Percentiles rank a stretch among this genome's conserved stretches.
These are phyloP conservation scores for Sclerotinia nivalis DNA, from an alignment of 2,329 filamentous ascomycete species.

Conservation along the genomic window DNA sequence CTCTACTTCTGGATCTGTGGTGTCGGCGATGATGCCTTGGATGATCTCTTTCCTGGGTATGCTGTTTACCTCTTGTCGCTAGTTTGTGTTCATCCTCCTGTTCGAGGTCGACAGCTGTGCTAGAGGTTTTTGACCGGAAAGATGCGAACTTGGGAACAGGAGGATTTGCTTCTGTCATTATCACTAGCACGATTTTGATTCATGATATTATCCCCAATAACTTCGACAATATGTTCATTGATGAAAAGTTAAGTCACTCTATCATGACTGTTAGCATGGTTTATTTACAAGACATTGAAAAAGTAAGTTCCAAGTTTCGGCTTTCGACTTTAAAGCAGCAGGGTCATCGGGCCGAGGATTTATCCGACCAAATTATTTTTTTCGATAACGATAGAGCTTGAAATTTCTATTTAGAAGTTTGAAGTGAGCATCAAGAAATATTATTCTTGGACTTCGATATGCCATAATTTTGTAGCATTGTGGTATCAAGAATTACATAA, in stretches of 20 bases:
- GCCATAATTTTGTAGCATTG: conserved; percentile 27
- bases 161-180: conserved; percentile 37
- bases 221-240: not conserved
- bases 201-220: not conserved
- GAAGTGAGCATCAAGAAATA: conserved; percentile 17
- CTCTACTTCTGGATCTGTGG: conserved; percentile 22
- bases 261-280: not conserved
- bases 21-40: conserved; percentile 16
- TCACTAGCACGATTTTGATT: not conserved
- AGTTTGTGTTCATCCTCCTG: conserved; percentile 27
- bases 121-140: conserved; percentile 58
- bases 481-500: conserved; percentile 43
- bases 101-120: conserved; percentile 24
- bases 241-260: not conserved
- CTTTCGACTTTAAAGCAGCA: conserved; percentile 16
- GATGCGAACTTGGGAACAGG: conserved; percentile 71
- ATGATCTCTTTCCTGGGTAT: conserved; percentile 14
- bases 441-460: conserved; percentile 20
- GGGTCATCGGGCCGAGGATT: not conserved
- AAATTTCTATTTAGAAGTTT: conserved; percentile 24
- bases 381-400: conserved; percentile 25
- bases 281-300: not conserved
- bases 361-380: conserved; percentile 22
- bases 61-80: conserved; percentile 17
- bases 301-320: not conserved